Conservation (phyloP, 495 filamentous ascomycete genomes). For the Daldinia caldariorum region DNA sequence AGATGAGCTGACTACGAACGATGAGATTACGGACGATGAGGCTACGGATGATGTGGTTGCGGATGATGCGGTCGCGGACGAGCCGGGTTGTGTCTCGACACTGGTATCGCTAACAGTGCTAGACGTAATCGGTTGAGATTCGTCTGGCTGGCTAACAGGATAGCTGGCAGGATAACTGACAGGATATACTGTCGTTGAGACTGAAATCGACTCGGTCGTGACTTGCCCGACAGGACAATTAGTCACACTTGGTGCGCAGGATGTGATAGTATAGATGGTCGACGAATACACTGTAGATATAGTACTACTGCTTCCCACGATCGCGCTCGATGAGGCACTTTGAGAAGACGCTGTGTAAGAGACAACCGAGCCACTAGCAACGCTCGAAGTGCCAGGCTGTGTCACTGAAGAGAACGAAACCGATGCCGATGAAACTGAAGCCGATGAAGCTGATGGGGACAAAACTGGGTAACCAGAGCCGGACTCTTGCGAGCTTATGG, state of each 20-base stretch:
- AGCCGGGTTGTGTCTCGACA: constrained; percentile 11
- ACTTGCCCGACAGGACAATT: constrained; percentile 66
- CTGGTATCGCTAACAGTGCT: constrained; percentile 16
- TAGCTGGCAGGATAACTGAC: no score
- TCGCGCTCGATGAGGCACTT: constrained; percentile 12
- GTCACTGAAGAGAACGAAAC: constrained; percentile 17
- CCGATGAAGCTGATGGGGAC: constrained; percentile 28
- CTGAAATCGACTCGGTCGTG: constrained; percentile 62
- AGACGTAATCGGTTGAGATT: constrained; percentile 10
- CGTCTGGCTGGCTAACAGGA: constrained; percentile 57
- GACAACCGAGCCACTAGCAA: constrained; percentile 11
- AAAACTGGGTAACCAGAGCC: constrained; percentile 22
- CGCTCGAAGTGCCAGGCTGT: constrained; percentile 18
- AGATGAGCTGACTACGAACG: background rate
- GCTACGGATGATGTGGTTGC: background rate
- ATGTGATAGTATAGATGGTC: constrained; percentile 64
- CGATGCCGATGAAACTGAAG: constrained; percentile 16
- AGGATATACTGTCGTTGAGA: constrained; percentile 68
- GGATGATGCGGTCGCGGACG: background rate
- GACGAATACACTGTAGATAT: constrained; percentile 69
- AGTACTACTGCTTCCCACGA: constrained; percentile 37
- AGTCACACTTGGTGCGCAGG: constrained; percentile 65
- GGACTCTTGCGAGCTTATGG: constrained; percentile 16
- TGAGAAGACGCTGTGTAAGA: constrained; percentile 29
- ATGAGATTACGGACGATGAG: background rate